Evolutionary conservation across 805 yeast genomes (phyloP).

Genomic region (Saturnispora saitoi): DNA sequence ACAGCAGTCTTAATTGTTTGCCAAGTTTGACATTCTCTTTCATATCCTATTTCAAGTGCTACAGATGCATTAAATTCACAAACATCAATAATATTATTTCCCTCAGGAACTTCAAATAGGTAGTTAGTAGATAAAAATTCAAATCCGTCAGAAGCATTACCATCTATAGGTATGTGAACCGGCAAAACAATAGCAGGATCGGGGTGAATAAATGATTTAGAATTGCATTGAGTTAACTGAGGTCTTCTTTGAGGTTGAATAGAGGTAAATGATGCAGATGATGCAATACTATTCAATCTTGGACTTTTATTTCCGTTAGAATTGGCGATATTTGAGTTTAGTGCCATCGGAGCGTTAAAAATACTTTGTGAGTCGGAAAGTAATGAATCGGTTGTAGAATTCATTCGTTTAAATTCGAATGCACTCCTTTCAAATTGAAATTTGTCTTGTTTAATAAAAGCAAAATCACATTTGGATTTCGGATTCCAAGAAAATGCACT

Average conservation of each 20-base stretch:
- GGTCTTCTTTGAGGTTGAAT: constrained; percentile 15
- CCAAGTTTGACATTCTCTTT: constrained; percentile 59
- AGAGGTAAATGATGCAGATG: constrained; percentile 6
- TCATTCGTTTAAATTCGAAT: constrained; percentile 11
- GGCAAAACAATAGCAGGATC: constrained; percentile 32
- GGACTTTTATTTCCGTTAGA: neutral
- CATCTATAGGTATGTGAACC: constrained; percentile 34
- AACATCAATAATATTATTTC: constrained; percentile 42
- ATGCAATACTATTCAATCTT: constrained; percentile 3
- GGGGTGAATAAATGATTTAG: constrained; percentile 1
- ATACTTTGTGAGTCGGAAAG: constrained; percentile 3
- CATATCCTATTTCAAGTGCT: constrained; percentile 42
- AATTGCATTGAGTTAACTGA: constrained; percentile 12
- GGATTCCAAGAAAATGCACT: constrained; percentile 52
- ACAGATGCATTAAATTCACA: constrained; percentile 50
- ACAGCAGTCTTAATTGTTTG: constrained; percentile 44
- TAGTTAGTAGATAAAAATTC: constrained; percentile 43
- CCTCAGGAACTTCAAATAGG: constrained; percentile 37
- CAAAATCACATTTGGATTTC: constrained; percentile 35
- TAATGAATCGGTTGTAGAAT: constrained; percentile 4
- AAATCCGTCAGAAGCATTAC: constrained; percentile 36
- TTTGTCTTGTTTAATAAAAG: constrained; percentile 44
- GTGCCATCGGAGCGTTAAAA: neutral
- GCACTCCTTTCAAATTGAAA: constrained; percentile 30
- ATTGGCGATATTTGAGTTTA: neutral